Evolutionary conservation across 1,284 basidiomycete genomes (phyloP).

Genomic region (Cryptococcus neoformans): DNA sequence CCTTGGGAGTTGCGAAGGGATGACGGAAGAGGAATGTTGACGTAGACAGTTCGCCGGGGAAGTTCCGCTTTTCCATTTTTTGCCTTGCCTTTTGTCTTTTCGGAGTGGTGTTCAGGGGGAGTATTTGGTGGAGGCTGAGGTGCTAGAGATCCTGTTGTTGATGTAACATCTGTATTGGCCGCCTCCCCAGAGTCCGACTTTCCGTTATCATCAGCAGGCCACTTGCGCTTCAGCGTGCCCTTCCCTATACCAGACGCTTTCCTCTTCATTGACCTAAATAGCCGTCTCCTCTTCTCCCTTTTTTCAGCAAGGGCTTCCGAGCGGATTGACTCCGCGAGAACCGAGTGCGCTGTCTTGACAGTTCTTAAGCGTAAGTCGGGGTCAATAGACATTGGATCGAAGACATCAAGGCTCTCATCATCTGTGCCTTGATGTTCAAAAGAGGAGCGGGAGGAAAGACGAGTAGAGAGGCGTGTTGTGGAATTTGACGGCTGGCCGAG

Average conservation of each 20-base stretch:
- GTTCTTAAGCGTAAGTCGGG: slow-evolving; percentile 80
- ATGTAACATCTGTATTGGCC: background rate
- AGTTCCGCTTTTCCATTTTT: slow-evolving; percentile 5
- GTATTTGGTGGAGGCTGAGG: background rate
- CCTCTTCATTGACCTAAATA: slow-evolving; percentile 57
- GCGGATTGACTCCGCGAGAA: slow-evolving; percentile 77
- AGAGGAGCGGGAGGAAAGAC: slow-evolving; percentile 3
- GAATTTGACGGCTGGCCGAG: background rate
- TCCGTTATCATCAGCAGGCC: background rate
- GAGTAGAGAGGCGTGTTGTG: background rate
- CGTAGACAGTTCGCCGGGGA: slow-evolving; percentile 68
- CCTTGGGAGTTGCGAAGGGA: slow-evolving; percentile 52
- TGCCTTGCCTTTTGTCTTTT: slow-evolving; percentile 8
- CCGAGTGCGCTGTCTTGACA: slow-evolving; percentile 81
- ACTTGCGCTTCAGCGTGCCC: slow-evolving; percentile 10
- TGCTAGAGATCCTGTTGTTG: background rate
- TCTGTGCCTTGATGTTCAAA: slow-evolving; percentile 12
- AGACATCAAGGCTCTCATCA: slow-evolving; percentile 30
- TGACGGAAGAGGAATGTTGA: slow-evolving; percentile 56
- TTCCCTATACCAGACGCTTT: slow-evolving; percentile 14
- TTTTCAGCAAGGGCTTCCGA: slow-evolving; percentile 69
- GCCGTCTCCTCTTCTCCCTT: slow-evolving; percentile 52
- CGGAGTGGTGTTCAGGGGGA: background rate
- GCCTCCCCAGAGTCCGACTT: background rate
- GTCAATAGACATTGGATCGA: slow-evolving; percentile 59